Base-by-base conservation (phyloP, 1,284 basidiomycete genomes). In the Apiotrichum veenhuisii region DNA sequence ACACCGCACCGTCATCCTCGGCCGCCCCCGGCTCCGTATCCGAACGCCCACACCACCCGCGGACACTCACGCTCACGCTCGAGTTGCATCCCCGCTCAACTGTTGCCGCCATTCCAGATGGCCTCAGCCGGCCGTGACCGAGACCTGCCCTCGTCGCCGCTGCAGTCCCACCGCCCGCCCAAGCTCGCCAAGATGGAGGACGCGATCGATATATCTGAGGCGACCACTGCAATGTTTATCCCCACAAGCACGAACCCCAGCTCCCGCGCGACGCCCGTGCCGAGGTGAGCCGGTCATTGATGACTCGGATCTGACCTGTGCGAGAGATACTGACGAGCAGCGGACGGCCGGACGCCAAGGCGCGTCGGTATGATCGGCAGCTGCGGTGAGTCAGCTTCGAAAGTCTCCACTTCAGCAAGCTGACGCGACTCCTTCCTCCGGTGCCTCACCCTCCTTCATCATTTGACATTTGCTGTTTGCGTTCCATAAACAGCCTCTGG, bases 351-450 rank as follows among this genome's bases (percentile, higher is more conserved):
- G 91, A 94, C 76, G 84, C 80, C 64, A 95, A 93, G 76, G 87
- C 90, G 1, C 83, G 91, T 47, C 83, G 90, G 47, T 96, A 96
- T 71, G 92, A 96, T 75, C 85, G 93, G 57, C 92, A 96, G 75
- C 83, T 96, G 26, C 82, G 91, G 90, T 91, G 64, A 54, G 82
- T 67, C 5, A n/a, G 22, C 17, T n/a, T 26, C 38, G 22, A 22
- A 10, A 26, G 18, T 18, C 8, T 18, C 15, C 8, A 18, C 36
- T 7, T 23, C 22, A 25, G 18, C 5, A 9, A 22, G 33, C 46
- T 48, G 33, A 48, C 34, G 30, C 46, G 15, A 23, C 20, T 20
- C n/a, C 17, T 23, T 26, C 8, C 10, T 22, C 30, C 17, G 17
- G 47, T 22, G 20, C 38, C 34, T 41, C 26, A 38, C 12, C 9